These are phyloP conservation scores for Amauroascus niger DNA, from an alignment of 2,329 filamentous ascomycete genomes.

Conservation along the genomic window DNA sequence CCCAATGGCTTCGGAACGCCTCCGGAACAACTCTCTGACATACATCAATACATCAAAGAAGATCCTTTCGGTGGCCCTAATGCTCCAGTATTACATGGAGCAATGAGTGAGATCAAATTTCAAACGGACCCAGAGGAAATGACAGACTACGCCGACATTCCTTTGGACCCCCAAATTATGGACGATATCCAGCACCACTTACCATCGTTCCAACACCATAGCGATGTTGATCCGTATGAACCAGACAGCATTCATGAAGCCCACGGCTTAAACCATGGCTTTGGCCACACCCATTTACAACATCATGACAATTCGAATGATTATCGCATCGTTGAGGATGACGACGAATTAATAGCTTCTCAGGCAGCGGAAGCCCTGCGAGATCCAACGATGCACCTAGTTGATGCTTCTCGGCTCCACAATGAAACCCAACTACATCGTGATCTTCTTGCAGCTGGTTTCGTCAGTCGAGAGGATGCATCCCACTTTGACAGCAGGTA, in stretches of 20 bases:
- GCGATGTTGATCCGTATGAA: slow-evolving; percentile 30
- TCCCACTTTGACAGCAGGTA: slow-evolving; percentile 26
- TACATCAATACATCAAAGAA: slow-evolving; percentile 20
- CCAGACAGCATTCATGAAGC: slow-evolving; percentile 19
- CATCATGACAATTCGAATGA: slow-evolving; percentile 32
- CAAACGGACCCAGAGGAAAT: slow-evolving; percentile 28
- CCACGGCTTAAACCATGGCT: slow-evolving; percentile 28
- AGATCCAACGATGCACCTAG: slow-evolving; percentile 32
- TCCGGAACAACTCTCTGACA: slow-evolving; percentile 15
- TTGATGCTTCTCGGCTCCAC: slow-evolving; percentile 27
- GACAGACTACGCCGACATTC: slow-evolving; percentile 42
- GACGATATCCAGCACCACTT: slow-evolving; percentile 41
- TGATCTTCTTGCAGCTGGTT: slow-evolving; percentile 33
- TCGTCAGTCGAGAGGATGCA: slow-evolving; percentile 30
- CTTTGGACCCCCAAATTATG: slow-evolving; percentile 55
- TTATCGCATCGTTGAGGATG: slow-evolving; percentile 35
- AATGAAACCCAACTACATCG: slow-evolving; percentile 35
- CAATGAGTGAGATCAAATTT: slow-evolving; percentile 24
- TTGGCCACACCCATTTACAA: slow-evolving; percentile 29
- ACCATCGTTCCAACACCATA: slow-evolving; percentile 33
- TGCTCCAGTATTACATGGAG: slow-evolving; percentile 16
- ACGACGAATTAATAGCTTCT: slow-evolving; percentile 30
- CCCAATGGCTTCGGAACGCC: slow-evolving; percentile 15
- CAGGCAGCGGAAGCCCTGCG: slow-evolving; percentile 27
- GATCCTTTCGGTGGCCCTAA: slow-evolving; percentile 24